phyloP scores from a whole-genome alignment of 306 rosid genomes.

The Dalbergia oliveri region DNA sequence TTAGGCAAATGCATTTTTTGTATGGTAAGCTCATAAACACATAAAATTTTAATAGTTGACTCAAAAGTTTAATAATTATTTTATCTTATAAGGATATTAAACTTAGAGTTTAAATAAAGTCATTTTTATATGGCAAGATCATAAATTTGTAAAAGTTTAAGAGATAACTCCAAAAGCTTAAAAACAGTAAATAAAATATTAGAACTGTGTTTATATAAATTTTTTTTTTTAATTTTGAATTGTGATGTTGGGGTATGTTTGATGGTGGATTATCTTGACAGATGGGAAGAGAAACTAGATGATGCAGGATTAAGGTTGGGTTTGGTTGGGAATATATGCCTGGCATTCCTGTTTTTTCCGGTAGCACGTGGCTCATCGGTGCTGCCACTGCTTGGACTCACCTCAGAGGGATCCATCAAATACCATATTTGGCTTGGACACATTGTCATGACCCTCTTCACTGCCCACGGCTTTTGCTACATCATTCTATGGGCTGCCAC shows the following conservation, averaged over 20 bases:
- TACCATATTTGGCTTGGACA: constrained; percentile 93
- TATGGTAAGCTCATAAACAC: too few species aligned
- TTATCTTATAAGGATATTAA: too few species aligned
- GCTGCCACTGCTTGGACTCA: constrained; percentile 77
- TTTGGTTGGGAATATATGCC: constrained; percentile 62
- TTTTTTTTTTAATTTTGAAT: not conserved
- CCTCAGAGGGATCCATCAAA: constrained; percentile 75
- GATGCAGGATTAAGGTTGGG: constrained; percentile 58
- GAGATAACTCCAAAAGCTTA: too few species aligned
- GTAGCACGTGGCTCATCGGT: constrained; percentile 85
- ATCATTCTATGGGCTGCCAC: constrained; percentile 60
- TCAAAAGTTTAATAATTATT: too few species aligned
- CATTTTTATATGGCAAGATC: too few species aligned
- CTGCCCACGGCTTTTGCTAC: constrained; percentile 67
- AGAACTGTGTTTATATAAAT: too few species aligned
- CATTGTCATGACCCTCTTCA: constrained; percentile 65
- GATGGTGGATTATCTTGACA: constrained; percentile 44
- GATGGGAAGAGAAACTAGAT: constrained; percentile 71
- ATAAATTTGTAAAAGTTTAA: too few species aligned
- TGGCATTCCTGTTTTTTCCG: constrained; percentile 73
- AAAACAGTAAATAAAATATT: too few species aligned
- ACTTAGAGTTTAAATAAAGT: too few species aligned
- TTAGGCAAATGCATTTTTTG: too few species aligned
- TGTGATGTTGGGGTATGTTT: not conserved
- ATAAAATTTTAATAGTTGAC: too few species aligned